Base-by-base conservation (phyloP, 202 grass and related monocot species). In the Saccharum hybrid region DNA sequence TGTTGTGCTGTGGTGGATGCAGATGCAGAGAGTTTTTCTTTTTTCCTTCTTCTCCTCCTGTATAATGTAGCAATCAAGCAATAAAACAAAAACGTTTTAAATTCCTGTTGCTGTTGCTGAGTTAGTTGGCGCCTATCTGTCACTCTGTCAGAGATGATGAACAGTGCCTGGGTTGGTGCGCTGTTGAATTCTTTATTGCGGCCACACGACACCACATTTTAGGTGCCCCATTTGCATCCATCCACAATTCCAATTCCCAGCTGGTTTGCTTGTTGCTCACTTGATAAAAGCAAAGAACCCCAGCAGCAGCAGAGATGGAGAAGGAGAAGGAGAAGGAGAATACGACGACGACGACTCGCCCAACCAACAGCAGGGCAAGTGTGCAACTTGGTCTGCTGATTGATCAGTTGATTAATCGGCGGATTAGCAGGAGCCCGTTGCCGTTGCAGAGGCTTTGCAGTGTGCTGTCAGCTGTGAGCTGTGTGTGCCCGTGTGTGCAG, bases 71-170 rank as follows among this genome's bases (percentile, higher is more conserved):
- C 18, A 57, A 57, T 7, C 19, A 57, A 21, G 15, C 48, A 51
- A 51, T 49, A 49, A 56, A 57, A 57, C 49, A 57, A n/a, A 57
- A 57, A 57, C 52, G 52, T 57, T 57, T 57, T 57, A n/a, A 57
- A 57, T 21, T 81, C 31, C 10, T 30, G 48, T 52, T 14, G 52
- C 15, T 59, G 46, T 31, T 87, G 79, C 75, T 78, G 63, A 43
- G 83, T 86, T 74, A 30, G 79, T 86, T 90, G 83, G 79, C 74
- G 68, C 83, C 83, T 86, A 75, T 79, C 83, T 86, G 79, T n/a
- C n/a, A n/a, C n/a, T 79, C 83, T 86, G 79, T 86, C 88, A 90
- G 63, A 78, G 77, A 67, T 45, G 28, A 81, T 54, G 37, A 82
- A 67, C 22, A 57, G 52, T 57, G 52, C 52, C 19, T 57, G 6